These are phyloP conservation scores for Leishmania turanica DNA, from an alignment of 208 protist genomes.

Conservation along the genomic window DNA sequence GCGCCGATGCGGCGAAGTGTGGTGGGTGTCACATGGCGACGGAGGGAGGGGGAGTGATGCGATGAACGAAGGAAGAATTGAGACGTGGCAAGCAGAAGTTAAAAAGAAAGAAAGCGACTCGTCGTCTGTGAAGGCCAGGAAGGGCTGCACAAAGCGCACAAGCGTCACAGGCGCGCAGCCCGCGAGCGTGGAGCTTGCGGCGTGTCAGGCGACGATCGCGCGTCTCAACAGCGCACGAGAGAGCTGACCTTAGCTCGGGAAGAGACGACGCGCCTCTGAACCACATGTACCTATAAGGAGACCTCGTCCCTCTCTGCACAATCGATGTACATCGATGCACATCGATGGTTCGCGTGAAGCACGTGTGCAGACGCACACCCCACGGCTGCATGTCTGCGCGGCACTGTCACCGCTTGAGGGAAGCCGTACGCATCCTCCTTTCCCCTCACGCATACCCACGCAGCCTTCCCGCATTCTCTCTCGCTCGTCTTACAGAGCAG, in stretches of 20 bases:
- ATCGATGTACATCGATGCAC: not conserved
- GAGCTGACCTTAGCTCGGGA: not conserved
- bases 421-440: not conserved
- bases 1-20: not conserved
- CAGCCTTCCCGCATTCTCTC: not conserved
- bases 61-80: not conserved
- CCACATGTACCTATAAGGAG: not conserved
- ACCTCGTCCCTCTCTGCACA: not conserved
- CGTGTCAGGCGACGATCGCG: not conserved
- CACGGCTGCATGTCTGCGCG: not conserved
- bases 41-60: not conserved
- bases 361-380: not conserved
- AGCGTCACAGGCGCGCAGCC: constrained; percentile 5
- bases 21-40: not conserved
- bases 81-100: not conserved
- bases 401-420: not conserved
- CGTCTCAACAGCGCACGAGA: not conserved
- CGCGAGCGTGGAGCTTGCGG: not conserved
- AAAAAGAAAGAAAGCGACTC: not conserved
- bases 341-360: not conserved
- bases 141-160: not conserved
- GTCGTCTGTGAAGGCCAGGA: not conserved
- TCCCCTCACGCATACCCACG: not conserved
- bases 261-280: not conserved
- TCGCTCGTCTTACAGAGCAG: not conserved